Evolutionary conservation across 2,329 filamentous ascomycete genomes (phyloP).

Genomic region (Trichophyton simii): DNA sequence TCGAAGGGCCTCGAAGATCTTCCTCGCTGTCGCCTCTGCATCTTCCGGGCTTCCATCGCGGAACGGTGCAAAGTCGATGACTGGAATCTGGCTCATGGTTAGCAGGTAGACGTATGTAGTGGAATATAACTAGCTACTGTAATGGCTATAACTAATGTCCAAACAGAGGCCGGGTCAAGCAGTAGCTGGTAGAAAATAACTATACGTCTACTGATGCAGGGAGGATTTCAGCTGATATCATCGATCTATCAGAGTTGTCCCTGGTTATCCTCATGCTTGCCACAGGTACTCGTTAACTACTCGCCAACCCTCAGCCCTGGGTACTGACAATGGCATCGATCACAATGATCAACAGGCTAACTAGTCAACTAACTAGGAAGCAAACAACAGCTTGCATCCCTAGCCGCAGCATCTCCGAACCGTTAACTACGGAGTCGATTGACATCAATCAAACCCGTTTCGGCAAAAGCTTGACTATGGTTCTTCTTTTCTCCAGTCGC

Average conservation of each 20-base stretch:
- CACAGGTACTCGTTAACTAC: neutral
- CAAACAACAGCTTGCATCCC: too few relatives aligned
- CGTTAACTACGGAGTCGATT: too few relatives aligned
- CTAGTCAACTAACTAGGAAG: too few relatives aligned
- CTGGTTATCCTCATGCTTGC: neutral
- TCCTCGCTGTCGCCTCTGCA: slow-evolving; percentile 24
- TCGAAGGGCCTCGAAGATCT: slow-evolving; percentile 32
- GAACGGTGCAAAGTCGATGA: slow-evolving; percentile 31
- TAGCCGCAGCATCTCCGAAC: too few relatives aligned
- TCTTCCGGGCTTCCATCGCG: slow-evolving; percentile 18
- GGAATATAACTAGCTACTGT: neutral
- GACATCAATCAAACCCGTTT: neutral
- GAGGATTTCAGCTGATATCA: neutral
- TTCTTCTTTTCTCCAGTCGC: neutral
- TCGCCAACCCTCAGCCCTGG: too few relatives aligned
- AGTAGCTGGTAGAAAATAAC: neutral
- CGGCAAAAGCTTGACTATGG: neutral
- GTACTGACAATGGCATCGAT: too few relatives aligned
- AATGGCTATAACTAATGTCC: neutral
- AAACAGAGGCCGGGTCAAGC: neutral
- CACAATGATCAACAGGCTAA: too few relatives aligned
- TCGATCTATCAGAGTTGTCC: neutral
- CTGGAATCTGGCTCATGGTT: slow-evolving; percentile 20
- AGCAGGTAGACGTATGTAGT: neutral
- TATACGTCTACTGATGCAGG: neutral